Evolutionary conservation across 805 yeast genomes (phyloP), one percentile per base, ranked within the genome.

Genomic region (Kurtzmaniella cleridarum): DNA sequence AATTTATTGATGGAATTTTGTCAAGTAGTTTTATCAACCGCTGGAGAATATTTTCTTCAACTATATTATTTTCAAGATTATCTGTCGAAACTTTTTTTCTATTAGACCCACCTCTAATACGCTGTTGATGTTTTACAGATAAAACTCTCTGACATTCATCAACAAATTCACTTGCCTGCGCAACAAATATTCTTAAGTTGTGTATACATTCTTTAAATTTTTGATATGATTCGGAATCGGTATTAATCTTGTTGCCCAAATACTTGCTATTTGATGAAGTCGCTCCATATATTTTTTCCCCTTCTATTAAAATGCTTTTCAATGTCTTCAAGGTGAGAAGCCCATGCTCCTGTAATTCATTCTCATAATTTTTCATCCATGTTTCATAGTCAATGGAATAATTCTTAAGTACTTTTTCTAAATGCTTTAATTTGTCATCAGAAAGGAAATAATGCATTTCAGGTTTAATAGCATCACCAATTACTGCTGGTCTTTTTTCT

Each of bases 131-230:
- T 49, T 69, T 77, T 31, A 73, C 65, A 8, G 77, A 66, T 44
- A 83, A 51, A 14, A 80, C 53, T 2, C 58, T 61, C 43, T 75
- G 79, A 17, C 84, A 83, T 27, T 71, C 70, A 13, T 75, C 79
- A 16, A 72, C 63, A 73, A 84, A 79, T 7, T 53, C 55, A 35
- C 67, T 69, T 1, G 83, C 75, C 13, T 60, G 54, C 2, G 60
- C 61, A 23, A 81, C 59, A 42, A 73, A 73, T 1, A 41, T 41
- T 36, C 63, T 59, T 40, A 84, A 57, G 18, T 57, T 60, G 13
- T 50, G 47, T 20, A 60, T 41, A 35, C 49, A 48, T 13, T 40
- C 40, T 32, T 45, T 49, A 41, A 61, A 60, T 23, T 36, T 36
- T 27, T 34, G 15, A 46, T 27, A 28, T 32, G 30, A 34, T 2